These are phyloP conservation scores for Sporothrix luriei DNA, from an alignment of 2,329 filamentous ascomycete species.

Conservation along the genomic window DNA sequence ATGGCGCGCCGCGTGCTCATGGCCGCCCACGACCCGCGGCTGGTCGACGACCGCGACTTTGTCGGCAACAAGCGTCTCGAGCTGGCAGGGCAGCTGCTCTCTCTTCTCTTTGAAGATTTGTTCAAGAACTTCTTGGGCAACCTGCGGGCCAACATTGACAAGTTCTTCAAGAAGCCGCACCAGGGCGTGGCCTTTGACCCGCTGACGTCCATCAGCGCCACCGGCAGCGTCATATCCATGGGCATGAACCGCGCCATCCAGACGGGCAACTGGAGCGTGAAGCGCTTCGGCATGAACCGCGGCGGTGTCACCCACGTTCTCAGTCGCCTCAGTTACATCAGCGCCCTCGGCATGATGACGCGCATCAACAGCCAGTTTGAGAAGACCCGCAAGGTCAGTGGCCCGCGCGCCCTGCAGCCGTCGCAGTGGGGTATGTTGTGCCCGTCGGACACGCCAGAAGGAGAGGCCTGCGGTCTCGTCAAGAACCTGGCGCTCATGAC, in stretches of 20 bases:
- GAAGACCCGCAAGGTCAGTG: constrained; percentile 95
- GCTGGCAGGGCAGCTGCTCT: constrained; percentile 89
- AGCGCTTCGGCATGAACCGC: constrained; percentile 98
- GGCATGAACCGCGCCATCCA: constrained; percentile 96
- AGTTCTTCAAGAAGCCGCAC: constrained; percentile 91
- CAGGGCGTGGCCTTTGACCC: constrained; percentile 87
- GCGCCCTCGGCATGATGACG: constrained; percentile 98
- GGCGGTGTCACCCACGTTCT: constrained; percentile 96
- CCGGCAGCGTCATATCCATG: constrained; percentile 83
- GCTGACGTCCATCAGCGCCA: constrained; percentile 77
- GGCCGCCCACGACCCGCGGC: constrained; percentile 82
- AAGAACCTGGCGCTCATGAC: constrained; percentile 99
- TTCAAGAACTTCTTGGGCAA: constrained; percentile 94
- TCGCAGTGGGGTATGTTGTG: constrained; percentile 99
- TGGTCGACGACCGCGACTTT: constrained; percentile 96
- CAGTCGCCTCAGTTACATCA: constrained; percentile 93
- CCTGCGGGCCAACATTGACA: constrained; percentile 92
- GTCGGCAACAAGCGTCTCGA: constrained; percentile 97
- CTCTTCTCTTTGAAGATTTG: constrained; percentile 91
- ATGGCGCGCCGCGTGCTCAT: constrained; percentile 97
- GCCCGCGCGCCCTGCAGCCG: constrained; percentile 91
- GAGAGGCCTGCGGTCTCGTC: constrained; percentile 94
- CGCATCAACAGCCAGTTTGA: constrained; percentile 98
- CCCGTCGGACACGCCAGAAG: constrained; percentile 95
- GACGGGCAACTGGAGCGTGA: constrained; percentile 96